Conservation (phyloP, 2,329 filamentous ascomycete genomes). For the Diatrype stigma region DNA sequence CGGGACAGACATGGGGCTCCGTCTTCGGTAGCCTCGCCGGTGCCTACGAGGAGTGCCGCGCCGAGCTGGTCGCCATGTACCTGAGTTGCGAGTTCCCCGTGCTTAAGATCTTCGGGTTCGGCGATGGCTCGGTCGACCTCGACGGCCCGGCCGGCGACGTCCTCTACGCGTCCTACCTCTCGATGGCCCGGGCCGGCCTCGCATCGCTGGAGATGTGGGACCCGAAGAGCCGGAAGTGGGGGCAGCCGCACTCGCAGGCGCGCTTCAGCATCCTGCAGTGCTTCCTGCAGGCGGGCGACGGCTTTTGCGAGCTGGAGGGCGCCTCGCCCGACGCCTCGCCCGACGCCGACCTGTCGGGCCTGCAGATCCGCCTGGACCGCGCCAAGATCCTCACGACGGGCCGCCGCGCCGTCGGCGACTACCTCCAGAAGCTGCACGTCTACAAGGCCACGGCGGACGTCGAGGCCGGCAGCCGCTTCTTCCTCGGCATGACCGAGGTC, state of each 20-base stretch:
- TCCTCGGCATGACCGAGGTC: conserved; percentile 78
- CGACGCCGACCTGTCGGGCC: conserved; percentile 67
- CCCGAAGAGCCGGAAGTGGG: conserved; percentile 85
- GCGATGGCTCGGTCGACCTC: conserved; percentile 70
- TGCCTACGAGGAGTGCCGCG: conserved; percentile 90
- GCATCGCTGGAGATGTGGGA: conserved; percentile 92
- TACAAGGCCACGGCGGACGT: conserved; percentile 90
- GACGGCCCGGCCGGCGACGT: conserved; percentile 77
- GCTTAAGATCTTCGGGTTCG: conserved; percentile 87
- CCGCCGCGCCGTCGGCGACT: conserved; percentile 74
- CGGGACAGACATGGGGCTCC: conserved; percentile 89
- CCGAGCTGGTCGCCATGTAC: conserved; percentile 90
- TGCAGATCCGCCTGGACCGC: conserved; percentile 79
- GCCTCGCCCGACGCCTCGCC: conserved; percentile 33
- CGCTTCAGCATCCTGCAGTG: conserved; percentile 81
- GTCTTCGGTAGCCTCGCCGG: conserved; percentile 86
- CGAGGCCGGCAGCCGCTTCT: conserved; percentile 71
- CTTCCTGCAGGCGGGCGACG: conserved; percentile 79
- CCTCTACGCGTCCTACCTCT: conserved; percentile 81
- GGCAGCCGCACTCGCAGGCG: conserved; percentile 86
- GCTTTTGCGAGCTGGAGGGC: conserved; percentile 81
- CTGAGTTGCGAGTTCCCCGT: conserved; percentile 83
- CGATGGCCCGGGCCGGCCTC: conserved; percentile 92
- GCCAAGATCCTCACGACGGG: conserved; percentile 82
- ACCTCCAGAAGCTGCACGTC: conserved; percentile 86